phyloP scores from a whole-genome alignment of 352 stramenopile species.

The Globisporangium takayamanum region DNA sequence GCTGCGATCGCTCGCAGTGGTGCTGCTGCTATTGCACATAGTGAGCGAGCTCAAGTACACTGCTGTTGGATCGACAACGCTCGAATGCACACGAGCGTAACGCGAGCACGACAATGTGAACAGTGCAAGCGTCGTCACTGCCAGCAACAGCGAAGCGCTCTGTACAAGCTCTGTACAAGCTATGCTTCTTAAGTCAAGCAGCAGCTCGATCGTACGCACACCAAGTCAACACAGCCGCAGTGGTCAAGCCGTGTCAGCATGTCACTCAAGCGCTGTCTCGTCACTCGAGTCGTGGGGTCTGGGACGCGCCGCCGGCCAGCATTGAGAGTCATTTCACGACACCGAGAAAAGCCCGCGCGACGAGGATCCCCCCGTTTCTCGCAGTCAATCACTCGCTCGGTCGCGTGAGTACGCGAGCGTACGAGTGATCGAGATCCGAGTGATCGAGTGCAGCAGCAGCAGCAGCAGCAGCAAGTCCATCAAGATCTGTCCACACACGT shows the following conservation, averaged over 20 bases:
- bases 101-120: too few species aligned
- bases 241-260: not conserved
- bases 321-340: conserved; percentile 21
- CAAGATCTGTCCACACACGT: not conserved
- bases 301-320: conserved; percentile 22
- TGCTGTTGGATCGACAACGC: too few species aligned
- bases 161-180: too few species aligned
- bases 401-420: not conserved
- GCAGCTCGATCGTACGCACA: too few species aligned
- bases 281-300: conserved; percentile 6
- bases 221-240: too few species aligned
- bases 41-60: too few species aligned
- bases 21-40: not conserved
- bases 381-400: not conserved
- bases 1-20: too few species aligned
- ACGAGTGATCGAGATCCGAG: not conserved
- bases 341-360: conserved; percentile 7
- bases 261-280: conserved; percentile 1
- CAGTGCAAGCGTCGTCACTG: too few species aligned
- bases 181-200: too few species aligned
- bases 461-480: conserved; percentile 1
- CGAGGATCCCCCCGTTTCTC: conserved; percentile 2
- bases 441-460: not conserved
- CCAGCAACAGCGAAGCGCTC: too few species aligned
- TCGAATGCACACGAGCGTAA: too few species aligned